Evolutionary conservation across 495 filamentous ascomycete species (phyloP).

Genomic region (Jackrogersella multiformis): DNA sequence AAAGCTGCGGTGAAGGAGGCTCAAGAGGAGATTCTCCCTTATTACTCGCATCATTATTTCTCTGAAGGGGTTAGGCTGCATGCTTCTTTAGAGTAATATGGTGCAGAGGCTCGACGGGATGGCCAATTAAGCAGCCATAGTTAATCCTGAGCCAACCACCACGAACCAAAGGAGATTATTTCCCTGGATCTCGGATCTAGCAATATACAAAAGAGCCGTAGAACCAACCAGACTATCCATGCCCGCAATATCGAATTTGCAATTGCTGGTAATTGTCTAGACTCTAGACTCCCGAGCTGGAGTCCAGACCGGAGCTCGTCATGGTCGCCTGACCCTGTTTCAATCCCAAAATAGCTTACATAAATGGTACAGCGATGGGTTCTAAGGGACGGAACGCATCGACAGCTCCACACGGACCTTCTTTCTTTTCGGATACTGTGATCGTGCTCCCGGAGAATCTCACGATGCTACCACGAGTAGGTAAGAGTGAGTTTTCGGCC

Average conservation of each 20-base stretch:
- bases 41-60: slow-evolving; percentile 20
- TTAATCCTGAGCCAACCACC: slow-evolving; percentile 23
- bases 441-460: slow-evolving; percentile 26
- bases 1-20: slow-evolving; percentile 1
- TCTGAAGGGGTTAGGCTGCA: slow-evolving; percentile 22
- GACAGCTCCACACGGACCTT: slow-evolving; percentile 16
- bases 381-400: slow-evolving; percentile 8
- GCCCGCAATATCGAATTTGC: slow-evolving; percentile 30
- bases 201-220: slow-evolving; percentile 31
- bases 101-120: slow-evolving; percentile 24
- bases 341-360: slow-evolving; percentile 37
- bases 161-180: slow-evolving; percentile 14
- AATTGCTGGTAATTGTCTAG: slow-evolving; percentile 28
- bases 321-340: slow-evolving; percentile 28
- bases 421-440: slow-evolving; percentile 34
- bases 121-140: slow-evolving; percentile 31
- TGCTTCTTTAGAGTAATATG: slow-evolving; percentile 18
- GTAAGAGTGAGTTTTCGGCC: slow-evolving; percentile 16
- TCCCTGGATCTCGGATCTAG: slow-evolving; percentile 39
- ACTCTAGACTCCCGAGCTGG: slow-evolving; percentile 21
- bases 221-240: slow-evolving; percentile 22
- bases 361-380: slow-evolving; percentile 15
- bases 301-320: slow-evolving; percentile 32
- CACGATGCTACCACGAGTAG: slow-evolving; percentile 33
- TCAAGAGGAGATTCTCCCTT: slow-evolving; percentile 8